Percentiles rank a stretch among this genome's conserved stretches.
Evolutionary conservation across 148 eudicot genomes (phyloP).

Genomic region (Spergularia marina): DNA sequence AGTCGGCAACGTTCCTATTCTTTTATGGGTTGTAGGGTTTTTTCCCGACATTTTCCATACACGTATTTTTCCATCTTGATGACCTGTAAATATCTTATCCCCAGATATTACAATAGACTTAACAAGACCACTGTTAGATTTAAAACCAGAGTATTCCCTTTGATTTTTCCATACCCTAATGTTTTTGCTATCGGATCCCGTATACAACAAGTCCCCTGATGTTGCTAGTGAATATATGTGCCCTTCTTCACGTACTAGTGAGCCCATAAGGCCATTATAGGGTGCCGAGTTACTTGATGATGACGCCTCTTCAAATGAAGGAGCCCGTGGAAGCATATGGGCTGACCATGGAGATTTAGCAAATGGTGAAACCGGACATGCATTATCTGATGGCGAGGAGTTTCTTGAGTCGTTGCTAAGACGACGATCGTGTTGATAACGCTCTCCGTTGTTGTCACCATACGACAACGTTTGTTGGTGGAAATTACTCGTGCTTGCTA

Average conservation of each 20-base stretch:
- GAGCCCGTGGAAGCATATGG: conserved; percentile 20
- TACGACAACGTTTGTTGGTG: not conserved
- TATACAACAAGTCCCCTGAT: conserved; percentile 58
- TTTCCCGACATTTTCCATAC: conserved; percentile 66
- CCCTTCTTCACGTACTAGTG: conserved; percentile 81
- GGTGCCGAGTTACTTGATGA: not conserved
- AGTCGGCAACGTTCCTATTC: conserved; percentile 65
- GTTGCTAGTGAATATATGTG: conserved; percentile 77
- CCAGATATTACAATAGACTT: conserved; percentile 69
- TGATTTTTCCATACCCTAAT: conserved; percentile 82
- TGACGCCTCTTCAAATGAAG: conserved; percentile 2
- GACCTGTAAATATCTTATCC: conserved; percentile 65
- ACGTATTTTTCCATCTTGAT: conserved; percentile 77
- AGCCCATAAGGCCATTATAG: conserved; percentile 64
- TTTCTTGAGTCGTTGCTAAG: conserved; percentile 11
- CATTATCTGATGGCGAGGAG: conserved; percentile 23
- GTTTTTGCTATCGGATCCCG: conserved; percentile 80
- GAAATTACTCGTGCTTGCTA: conserved; percentile 9
- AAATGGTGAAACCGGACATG: conserved; percentile 32
- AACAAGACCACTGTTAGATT: conserved; percentile 68
- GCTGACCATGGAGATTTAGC: conserved; percentile 64
- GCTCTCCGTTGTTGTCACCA: not conserved
- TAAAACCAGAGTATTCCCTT: conserved; percentile 68
- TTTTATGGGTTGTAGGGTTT: conserved; percentile 50
- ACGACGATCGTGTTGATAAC: conserved; percentile 14